Conservation (phyloP, 73 alveolate genomes). For the Tetrahymena malaccensis region DNA sequence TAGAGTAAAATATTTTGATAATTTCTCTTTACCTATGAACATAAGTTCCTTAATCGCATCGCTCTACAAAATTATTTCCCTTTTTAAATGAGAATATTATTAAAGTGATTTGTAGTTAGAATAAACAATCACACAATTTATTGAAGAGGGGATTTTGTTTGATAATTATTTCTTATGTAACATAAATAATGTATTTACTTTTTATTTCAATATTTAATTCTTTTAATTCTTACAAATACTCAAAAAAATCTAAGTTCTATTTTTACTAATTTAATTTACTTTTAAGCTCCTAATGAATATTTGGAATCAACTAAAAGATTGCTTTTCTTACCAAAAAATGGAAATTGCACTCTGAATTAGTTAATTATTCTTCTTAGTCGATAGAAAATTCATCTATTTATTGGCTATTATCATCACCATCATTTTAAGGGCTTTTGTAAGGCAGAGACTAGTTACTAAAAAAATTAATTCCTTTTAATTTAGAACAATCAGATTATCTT, state of each 20-base stretch:
- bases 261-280: not conserved
- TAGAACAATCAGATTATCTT: not conserved
- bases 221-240: not conserved
- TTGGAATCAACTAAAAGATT: not conserved
- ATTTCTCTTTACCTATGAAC: not conserved
- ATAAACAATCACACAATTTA: not conserved
- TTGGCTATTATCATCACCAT: not conserved
- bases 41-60: not conserved
- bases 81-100: not conserved
- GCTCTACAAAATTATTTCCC: not conserved
- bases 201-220: not conserved
- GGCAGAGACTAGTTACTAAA: not conserved
- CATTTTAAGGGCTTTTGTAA: not conserved
- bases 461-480: not conserved
- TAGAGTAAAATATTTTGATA: not conserved
- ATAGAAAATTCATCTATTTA: not conserved
- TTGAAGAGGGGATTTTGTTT: not conserved
- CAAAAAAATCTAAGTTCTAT: not conserved
- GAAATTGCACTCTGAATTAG: too few relatives aligned
- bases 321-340: not conserved
- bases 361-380: not conserved
- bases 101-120: not conserved
- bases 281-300: not conserved
- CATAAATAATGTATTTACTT: not conserved
- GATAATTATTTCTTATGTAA: not conserved